Percentiles rank a stretch among this genome's conserved stretches.
These are phyloP conservation scores for Cardiospermum halicacabum DNA, from an alignment of 345 rosid genomes.

Conservation along the genomic window DNA sequence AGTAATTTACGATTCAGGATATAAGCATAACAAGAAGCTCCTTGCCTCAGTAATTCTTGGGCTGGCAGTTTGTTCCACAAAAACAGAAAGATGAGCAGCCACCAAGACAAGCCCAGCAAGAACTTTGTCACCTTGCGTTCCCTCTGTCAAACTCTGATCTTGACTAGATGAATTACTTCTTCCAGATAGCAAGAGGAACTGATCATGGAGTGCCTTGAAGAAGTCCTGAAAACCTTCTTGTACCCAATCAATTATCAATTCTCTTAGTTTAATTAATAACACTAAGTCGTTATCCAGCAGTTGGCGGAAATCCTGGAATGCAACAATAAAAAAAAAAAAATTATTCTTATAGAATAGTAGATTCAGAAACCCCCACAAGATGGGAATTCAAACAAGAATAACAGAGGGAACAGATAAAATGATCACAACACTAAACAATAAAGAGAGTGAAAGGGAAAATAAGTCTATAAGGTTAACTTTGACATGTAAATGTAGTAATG, in stretches of 20 bases:
- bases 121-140: conserved; percentile 50
- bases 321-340: conserved; percentile 15
- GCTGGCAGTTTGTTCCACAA: conserved; percentile 80
- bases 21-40: conserved; percentile 12
- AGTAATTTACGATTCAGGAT: not conserved
- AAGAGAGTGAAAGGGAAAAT: not conserved
- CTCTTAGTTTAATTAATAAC: conserved; percentile 60
- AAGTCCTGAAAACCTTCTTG: conserved; percentile 95
- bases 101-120: conserved; percentile 75
- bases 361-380: not conserved
- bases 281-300: conserved; percentile 68
- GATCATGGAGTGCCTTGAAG: conserved; percentile 63
- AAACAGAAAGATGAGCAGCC: conserved; percentile 79
- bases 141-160: conserved; percentile 46
- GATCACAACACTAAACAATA: not conserved
- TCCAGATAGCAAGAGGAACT: conserved; percentile 69
- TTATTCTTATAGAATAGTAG: conserved; percentile 3
- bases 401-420: not conserved
- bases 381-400: not conserved
- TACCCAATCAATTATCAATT: conserved; percentile 60
- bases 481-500: not conserved
- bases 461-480: not conserved
- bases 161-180: conserved; percentile 48
- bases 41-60: conserved; percentile 89
- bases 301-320: conserved; percentile 66